Evolutionary conservation across 768 basidiomycete species (phyloP), one percentile per base, ranked within the genome.

Genomic region (Kwoniella sp.): DNA sequence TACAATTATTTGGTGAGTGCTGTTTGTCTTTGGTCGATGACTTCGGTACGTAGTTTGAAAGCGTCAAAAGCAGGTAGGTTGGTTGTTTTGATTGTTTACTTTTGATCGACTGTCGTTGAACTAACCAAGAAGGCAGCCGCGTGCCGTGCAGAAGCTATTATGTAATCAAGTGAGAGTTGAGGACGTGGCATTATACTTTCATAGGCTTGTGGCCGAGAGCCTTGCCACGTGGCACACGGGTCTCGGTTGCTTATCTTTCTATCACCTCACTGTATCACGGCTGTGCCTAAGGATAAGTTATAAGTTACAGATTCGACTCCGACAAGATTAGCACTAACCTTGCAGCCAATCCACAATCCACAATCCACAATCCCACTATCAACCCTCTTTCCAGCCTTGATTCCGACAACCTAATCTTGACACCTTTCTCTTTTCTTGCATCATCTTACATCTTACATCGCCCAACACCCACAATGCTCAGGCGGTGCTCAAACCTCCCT

Each of bases 401-500:
- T 44, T 3, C 17, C 17, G 4, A 9, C 40, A 44, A 44, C 10
- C 40, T 44, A 10, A 44, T 19, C 8, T 19, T 15, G 17, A 9
- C 40, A 19, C 40, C 40, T 44, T 44, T 19, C 40, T 10, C 9
- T 37, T 10, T 12, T 30, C 25, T 27, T 30, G 12, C 40, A 2
- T 24, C 36, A 22, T 24, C 9, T 24, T 55, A 24, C 22, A 19
- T 51, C 30, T 3, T 21, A 36, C 53, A 37, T 33, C 12, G 19
- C 26, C 37, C 27, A 1, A 10, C 40, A 21, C 37, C 8, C 30
- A 59, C 30, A 26, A 64, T 58, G 62, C 30, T 64, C 13, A 50
- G 62, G 47, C 55, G 62, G 33, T 56, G 27, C 36, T 40, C 55
- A 15, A 64, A 64, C 62, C 50, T 64, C 55, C 62, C 62, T 33